Base-by-base conservation (phyloP, 2,329 filamentous ascomycete species). In the Thielaviopsis euricoi region DNA sequence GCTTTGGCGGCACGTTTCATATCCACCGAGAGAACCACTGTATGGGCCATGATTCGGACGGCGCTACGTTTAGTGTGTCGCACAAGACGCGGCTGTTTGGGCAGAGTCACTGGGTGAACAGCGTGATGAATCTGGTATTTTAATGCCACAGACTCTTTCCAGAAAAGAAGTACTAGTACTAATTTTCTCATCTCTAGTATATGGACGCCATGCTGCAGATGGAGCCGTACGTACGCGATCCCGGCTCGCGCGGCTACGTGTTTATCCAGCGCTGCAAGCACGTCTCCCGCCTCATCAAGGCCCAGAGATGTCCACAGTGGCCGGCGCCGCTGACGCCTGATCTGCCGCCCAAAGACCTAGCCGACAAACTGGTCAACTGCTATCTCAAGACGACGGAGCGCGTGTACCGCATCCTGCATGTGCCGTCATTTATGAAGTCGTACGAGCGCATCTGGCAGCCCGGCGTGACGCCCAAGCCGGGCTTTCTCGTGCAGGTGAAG, bases 71-170 rank as follows among this genome's bases (percentile, higher is more conserved):
- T 7, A 71, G 71, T n/a, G 66, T 78, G 9, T 70, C 73, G 21
- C 76, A 80, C 61, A 83, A 83, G 63, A 75, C 74, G 0, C 71
- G 79, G 0, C 64, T 81, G 0, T 78, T 81, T 63, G 80, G 79
- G 0, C 74, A 74, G 63, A 80, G 76, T 29, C 77, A 81, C 63
- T 81, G 77, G 74, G 71, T 79, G n/a, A 78, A 75, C 60, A 70
- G 70, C 6, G 49, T 55, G 1, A 65, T 76, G 12, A 63, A 68
- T 0, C 61, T 77, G 51, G 76, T 80, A 63, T 65, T 72, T 60
- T 7, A 12, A 26, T 13, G n/a, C n/a, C n/a, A n/a, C n/a, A n/a
- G n/a, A n/a, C n/a, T n/a, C n/a, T n/a, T n/a, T n/a, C n/a, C n/a
- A n/a, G n/a, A n/a, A n/a, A n/a, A n/a, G n/a, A n/a, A n/a, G n/a